These are phyloP conservation scores for Ceratobasidium sp. DNA, from an alignment of 1,284 basidiomycete species.

Conservation along the genomic window DNA sequence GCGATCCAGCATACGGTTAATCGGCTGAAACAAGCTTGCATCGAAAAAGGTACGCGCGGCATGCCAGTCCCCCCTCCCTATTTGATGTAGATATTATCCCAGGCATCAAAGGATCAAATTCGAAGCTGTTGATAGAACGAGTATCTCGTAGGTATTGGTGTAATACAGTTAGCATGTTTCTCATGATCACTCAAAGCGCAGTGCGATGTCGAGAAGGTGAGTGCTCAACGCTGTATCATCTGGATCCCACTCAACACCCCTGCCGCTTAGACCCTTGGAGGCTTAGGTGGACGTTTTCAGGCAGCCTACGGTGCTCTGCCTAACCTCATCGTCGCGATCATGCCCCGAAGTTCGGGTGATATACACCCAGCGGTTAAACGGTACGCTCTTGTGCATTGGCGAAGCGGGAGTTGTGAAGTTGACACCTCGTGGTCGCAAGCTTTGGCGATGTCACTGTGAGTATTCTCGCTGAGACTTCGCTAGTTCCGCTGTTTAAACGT, in stretches of 20 bases:
- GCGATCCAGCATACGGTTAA: constrained; percentile 57
- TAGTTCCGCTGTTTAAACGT: background rate
- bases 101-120: constrained; percentile 40
- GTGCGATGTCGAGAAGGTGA: constrained; percentile 26
- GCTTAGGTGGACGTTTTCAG: constrained; percentile 57
- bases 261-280: constrained; percentile 57
- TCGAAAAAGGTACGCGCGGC: constrained; percentile 59
- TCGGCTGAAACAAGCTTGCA: constrained; percentile 59
- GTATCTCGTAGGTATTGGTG: constrained; percentile 25
- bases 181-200: background rate
- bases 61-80: background rate
- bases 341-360: constrained; percentile 75
- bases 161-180: background rate
- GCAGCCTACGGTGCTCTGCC: constrained; percentile 57
- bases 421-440: constrained; percentile 52
- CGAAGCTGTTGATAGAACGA: constrained; percentile 33
- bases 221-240: background rate
- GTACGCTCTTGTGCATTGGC: constrained; percentile 55
- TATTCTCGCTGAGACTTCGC: background rate
- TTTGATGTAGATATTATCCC: background rate
- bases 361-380: constrained; percentile 77
- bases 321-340: constrained; percentile 66
- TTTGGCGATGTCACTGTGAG: constrained; percentile 65
- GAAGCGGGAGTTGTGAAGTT: constrained; percentile 48
- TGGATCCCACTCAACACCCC: background rate